Percentiles rank a stretch among this genome's conserved stretches.
Conservation (phyloP, 139 green algal genomes). For the Volvox reticuliferus region DNA sequence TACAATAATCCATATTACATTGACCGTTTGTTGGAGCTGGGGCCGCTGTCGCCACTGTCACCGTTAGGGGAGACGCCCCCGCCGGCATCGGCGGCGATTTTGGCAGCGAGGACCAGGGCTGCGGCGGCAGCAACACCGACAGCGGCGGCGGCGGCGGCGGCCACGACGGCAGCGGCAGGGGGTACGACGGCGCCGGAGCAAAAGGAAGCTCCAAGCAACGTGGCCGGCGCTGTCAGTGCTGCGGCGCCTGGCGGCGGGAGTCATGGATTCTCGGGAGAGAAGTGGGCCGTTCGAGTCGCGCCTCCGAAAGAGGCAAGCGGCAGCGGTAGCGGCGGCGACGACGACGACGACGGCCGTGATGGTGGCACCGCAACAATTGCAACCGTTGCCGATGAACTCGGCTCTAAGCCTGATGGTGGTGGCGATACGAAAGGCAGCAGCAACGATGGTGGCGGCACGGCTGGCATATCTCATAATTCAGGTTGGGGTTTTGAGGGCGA, state of each 20-base stretch:
- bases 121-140: neutral
- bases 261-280: too few species aligned
- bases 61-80: neutral
- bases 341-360: neutral
- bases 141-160: neutral
- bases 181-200: too few species aligned
- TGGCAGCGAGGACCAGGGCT: neutral
- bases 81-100: neutral
- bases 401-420: neutral
- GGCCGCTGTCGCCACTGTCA: conserved; percentile 17
- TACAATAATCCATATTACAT: conserved; percentile 15
- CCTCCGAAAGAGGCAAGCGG: neutral
- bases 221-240: too few species aligned
- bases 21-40: neutral
- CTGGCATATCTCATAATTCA: too few species aligned
- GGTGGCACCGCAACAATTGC: neutral
- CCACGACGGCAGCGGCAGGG: neutral
- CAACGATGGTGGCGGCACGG: too few species aligned
- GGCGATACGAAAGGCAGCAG: neutral
- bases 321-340: neutral
- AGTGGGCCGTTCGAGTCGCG: too few species aligned
- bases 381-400: too few species aligned
- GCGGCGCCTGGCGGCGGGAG: too few species aligned
- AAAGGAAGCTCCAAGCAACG: too few species aligned
- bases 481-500: neutral